Evolutionary conservation across 2,329 filamentous ascomycete species (phyloP), one percentile per base, ranked within the genome.

Genomic region (Ceratocystiopsis minuta): DNA sequence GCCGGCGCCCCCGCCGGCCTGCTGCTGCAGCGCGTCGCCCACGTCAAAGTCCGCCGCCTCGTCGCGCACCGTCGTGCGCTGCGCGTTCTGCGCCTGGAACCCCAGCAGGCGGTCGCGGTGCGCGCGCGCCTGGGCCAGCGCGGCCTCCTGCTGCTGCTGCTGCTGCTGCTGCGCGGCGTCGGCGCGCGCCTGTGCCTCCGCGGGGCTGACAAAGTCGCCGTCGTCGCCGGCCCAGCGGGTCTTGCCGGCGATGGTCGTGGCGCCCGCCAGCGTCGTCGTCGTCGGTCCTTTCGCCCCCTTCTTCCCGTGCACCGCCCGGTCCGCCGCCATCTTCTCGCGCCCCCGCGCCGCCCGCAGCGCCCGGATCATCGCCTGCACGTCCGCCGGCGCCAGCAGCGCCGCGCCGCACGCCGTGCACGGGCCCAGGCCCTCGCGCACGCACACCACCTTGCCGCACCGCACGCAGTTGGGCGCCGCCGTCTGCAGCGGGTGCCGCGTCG

Each of bases 391-490:
- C 9, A 98, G 64, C 0, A 98, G 64, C 0, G 84, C 75, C 0
- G 71, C 67, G 0, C 77, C 76, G 61, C 90, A 98, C 54, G 83
- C 95, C 0, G 88, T 95, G 58, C 90, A 98, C 0, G 88, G 88
- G 0, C 88, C 88, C 1, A 96, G 67, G 0, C 90, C 90, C 59
- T 98, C 87, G 53, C 90, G 87, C 18, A 93, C 75, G 57, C 90
- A 98, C 42, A 96, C 79, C 13, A 98, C 85, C 57, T 96, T 96
- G 45, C 90, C 90, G 53, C 90, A 98, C 37, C 72, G 78, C 15
- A 92, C 63, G 55, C 90, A 98, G 56, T 96, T 98, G 1, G 90
- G 90, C 0, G 87, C 86, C 0, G 88, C 86, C n/a, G 75, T 75
- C 37, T 95, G 79, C 3, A 96, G 70, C 1, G 88, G 83, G 57